Conservation (phyloP, 2,329 filamentous ascomycete species). For the Ramularia collo-cygni region DNA sequence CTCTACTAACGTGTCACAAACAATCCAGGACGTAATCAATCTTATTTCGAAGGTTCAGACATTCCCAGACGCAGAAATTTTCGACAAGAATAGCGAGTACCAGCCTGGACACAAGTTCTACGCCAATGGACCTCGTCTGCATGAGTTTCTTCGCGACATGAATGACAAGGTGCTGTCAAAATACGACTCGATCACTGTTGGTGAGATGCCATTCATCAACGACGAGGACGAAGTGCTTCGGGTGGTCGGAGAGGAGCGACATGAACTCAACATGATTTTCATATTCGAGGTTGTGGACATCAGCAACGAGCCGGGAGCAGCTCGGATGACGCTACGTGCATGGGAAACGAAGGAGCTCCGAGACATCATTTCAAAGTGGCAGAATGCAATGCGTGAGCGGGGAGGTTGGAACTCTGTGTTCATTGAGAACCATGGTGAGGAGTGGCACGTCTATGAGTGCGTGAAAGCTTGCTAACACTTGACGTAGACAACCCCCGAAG, state of each 20-base stretch:
- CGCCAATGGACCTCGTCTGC: constrained; percentile 52
- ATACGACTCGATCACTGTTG: constrained; percentile 54
- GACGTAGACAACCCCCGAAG: constrained; percentile 41
- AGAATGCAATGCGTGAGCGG: constrained; percentile 42
- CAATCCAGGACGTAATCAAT: constrained; percentile 46
- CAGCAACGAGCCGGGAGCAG: constrained; percentile 28
- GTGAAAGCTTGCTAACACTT: no score
- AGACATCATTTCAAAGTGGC: constrained; percentile 34
- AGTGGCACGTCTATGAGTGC: no score
- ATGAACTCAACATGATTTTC: constrained; percentile 45
- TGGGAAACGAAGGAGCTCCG: constrained; percentile 33
- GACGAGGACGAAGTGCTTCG: constrained; percentile 39
- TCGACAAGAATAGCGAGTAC: constrained; percentile 35
- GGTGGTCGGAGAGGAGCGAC: constrained; percentile 35
- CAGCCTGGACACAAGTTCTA: constrained; percentile 46
- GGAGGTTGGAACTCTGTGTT: constrained; percentile 48
- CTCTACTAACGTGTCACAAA: no score
- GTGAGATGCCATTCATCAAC: constrained; percentile 52
- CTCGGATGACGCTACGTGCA: constrained; percentile 31
- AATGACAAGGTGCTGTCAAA: constrained; percentile 47
- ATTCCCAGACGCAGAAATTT: constrained; percentile 38
- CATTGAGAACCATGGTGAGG: constrained; percentile 46
- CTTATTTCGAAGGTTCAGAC: constrained; percentile 40
- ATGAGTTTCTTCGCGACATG: constrained; percentile 51
- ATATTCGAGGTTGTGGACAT: constrained; percentile 41